Evolutionary conservation across 1,284 basidiomycete genomes (phyloP), one percentile per base, ranked within the genome.

Genomic region (Psilocybe mexicana): DNA sequence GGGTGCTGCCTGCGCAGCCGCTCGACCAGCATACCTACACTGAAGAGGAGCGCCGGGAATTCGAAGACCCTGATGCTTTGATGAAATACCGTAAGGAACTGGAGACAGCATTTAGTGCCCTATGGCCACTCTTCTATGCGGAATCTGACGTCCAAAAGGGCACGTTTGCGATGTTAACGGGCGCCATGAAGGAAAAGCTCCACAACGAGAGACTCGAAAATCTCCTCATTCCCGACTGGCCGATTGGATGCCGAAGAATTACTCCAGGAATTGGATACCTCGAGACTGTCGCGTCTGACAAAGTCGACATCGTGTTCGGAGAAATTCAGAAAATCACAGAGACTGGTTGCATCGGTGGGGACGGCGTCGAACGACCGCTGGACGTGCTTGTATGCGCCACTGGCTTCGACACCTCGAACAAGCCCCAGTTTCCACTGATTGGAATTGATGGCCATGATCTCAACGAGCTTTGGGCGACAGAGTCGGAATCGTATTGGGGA

Each of bases 341-440:
- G 28, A 63, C 54, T 26, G 72, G 72, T 10, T 68, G 66, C 48
- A 24, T 72, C 8, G 60, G 59, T n/a, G 59, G 54, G 2, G 64
- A 70, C 35, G 69, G 68, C 14, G 55, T 60, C 46, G 68, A 73
- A 54, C 62, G 71, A 43, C 58, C 68, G 14, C 59, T 72, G 11
- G 71, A 74, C 55, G 63, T 70, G 6, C 54, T 74, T 6, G 71
- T 73, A 42, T 74, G 73, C 52, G 73, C 73, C 28, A 74, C 73
- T 7, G 73, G 73, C 1, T 74, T 74, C 47, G 62, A 73, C 52
- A 72, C 71, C 2, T 67, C 66, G 3, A 72, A 65, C 57, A 65
- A 57, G 49, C 71, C 73, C 14, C 65, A 63, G 54, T 72, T 73
- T 56, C 68, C 68, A 7, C 52, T 73, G 3, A 63, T 70, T 18